Evolutionary conservation across 2,329 filamentous ascomycete genomes (phyloP).

Genomic region (Microdochium bolleyi): DNA sequence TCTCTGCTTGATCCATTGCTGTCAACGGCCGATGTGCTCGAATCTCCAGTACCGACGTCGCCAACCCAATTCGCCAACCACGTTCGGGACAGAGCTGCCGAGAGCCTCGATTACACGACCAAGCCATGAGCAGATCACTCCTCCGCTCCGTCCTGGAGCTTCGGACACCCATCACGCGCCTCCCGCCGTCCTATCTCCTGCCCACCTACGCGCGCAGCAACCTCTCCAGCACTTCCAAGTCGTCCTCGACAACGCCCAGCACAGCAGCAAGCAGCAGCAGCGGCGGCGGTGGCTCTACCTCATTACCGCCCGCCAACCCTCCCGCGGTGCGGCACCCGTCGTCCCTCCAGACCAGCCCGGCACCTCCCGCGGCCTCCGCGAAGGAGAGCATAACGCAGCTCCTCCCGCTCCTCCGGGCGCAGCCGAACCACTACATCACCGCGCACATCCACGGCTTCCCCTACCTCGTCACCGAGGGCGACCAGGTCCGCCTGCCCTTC

Average conservation of each 20-base stretch:
- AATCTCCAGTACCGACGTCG: background rate
- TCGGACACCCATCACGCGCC: constrained; percentile 31
- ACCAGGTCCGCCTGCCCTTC: constrained; percentile 71
- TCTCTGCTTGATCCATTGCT: background rate
- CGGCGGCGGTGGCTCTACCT: constrained; percentile 2
- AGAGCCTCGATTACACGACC: background rate
- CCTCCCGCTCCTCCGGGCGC: constrained; percentile 63
- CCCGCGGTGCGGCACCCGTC: constrained; percentile 2
- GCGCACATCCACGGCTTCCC: constrained; percentile 72
- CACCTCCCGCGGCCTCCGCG: constrained; percentile 40
- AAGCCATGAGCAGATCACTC: constrained; percentile 48
- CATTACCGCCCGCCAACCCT: constrained; percentile 5
- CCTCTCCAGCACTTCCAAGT: constrained; percentile 15
- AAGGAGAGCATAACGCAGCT: constrained; percentile 42
- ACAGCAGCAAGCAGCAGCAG: background rate
- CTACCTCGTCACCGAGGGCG: constrained; percentile 72
- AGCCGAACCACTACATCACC: constrained; percentile 71
- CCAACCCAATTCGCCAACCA: background rate
- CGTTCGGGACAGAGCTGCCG: background rate
- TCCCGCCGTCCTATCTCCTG: constrained; percentile 43
- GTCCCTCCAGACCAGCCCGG: constrained; percentile 16
- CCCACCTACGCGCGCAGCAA: constrained; percentile 34
- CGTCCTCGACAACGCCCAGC: constrained; percentile 12
- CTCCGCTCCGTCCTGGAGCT: constrained; percentile 58
- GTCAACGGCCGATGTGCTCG: background rate